A percentile compares a stretch with the other conserved stretches of the same genome.
phyloP scores from a whole-genome alignment of 495 filamentous ascomycete genomes.

The Neurospora sp. region DNA sequence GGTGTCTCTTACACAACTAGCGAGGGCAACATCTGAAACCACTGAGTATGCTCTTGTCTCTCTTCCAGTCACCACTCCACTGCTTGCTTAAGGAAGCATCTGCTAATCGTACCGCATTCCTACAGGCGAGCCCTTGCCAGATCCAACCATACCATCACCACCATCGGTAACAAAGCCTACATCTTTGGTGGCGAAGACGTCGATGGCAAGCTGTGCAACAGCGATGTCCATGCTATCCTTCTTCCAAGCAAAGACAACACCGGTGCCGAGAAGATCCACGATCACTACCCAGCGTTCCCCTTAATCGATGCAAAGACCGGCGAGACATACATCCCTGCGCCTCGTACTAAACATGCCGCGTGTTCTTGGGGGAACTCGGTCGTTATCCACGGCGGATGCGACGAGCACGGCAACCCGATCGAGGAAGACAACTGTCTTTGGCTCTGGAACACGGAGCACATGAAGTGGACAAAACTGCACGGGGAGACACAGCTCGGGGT shows the following conservation, averaged over 20 bases:
- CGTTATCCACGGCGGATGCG: constrained; percentile 37
- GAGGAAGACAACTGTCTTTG: constrained; percentile 37
- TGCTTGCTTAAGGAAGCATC: neutral
- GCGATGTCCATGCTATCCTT: constrained; percentile 36
- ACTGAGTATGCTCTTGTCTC: constrained; percentile 7
- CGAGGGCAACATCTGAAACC: constrained; percentile 13
- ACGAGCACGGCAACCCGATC: constrained; percentile 20
- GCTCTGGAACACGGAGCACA: constrained; percentile 33
- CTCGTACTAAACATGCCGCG: constrained; percentile 34
- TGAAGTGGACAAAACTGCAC: constrained; percentile 23
- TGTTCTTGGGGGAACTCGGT: constrained; percentile 27
- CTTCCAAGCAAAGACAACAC: constrained; percentile 21
- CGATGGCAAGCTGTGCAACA: constrained; percentile 30
- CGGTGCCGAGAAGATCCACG: constrained; percentile 11
- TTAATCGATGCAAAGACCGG: constrained; percentile 22
- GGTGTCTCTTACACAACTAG: constrained; percentile 31
- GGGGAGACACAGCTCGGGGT: constrained; percentile 13
- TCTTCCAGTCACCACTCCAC: neutral
- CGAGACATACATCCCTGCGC: constrained; percentile 26
- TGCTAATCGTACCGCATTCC: neutral
- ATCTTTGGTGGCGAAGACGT: constrained; percentile 41
- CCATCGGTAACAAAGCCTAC: constrained; percentile 37
- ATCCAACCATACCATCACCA: constrained; percentile 37
- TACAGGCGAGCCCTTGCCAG: constrained; percentile 30
- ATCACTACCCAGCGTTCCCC: constrained; percentile 13